Evolutionary conservation across 257 asterid species (phyloP).

Genomic region (Hygrophila difformis): DNA sequence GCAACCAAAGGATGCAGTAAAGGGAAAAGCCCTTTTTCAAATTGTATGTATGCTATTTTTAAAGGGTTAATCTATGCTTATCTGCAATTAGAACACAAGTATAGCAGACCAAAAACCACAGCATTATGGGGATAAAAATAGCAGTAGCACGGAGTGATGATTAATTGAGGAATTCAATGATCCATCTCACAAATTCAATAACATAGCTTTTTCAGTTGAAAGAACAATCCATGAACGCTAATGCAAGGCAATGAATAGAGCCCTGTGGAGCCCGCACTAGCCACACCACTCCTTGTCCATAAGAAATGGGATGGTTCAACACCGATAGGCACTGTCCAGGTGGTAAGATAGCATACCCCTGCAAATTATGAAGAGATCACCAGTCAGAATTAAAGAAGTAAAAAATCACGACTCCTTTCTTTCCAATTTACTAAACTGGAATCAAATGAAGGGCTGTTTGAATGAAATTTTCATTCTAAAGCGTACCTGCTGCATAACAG

Average conservation of each 20-base stretch:
- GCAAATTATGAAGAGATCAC: constrained; percentile 6
- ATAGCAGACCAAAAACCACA: too few species aligned
- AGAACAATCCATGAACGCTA: constrained; percentile 23
- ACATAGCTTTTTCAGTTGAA: neutral
- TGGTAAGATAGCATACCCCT: constrained; percentile 32
- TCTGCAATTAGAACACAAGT: too few species aligned
- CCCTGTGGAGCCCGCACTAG: constrained; percentile 24
- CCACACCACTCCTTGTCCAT: constrained; percentile 32
- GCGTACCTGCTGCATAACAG: constrained; percentile 27
- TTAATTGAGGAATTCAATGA: too few species aligned
- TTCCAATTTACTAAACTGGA: neutral
- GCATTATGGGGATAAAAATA: too few species aligned
- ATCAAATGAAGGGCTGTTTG: neutral
- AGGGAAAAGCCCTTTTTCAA: too few species aligned
- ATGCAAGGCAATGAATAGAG: constrained; percentile 15
- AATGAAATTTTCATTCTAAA: neutral
- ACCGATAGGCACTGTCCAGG: constrained; percentile 19
- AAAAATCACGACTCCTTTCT: neutral
- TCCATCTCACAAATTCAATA: too few species aligned
- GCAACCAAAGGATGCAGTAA: too few species aligned
- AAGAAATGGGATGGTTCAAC: constrained; percentile 12
- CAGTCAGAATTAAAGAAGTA: neutral
- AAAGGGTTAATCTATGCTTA: too few species aligned
- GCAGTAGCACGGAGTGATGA: too few species aligned
- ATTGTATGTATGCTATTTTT: too few species aligned